phyloP scores from a whole-genome alignment of 1,284 basidiomycete genomes.

The Cystobasidium slooffiae region DNA sequence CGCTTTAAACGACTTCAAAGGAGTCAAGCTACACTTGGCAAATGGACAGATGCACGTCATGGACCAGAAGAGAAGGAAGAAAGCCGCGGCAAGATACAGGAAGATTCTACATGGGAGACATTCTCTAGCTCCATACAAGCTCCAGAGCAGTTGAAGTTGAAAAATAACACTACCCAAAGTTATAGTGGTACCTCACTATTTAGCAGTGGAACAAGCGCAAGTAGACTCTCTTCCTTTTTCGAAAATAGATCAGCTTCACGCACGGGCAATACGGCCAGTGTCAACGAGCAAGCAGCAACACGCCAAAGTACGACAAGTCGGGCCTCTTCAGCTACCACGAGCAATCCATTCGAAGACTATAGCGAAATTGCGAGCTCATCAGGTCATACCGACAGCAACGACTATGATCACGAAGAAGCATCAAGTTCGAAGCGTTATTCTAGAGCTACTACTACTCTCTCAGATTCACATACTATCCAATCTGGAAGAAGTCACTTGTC shows the following conservation, averaged over 20 bases:
- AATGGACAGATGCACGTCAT: constrained; percentile 6
- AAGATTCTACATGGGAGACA: constrained; percentile 1
- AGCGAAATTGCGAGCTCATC: constrained; percentile 5
- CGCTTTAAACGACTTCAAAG: neutral
- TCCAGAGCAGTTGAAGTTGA: neutral
- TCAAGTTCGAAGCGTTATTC: neutral
- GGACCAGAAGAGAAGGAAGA: neutral
- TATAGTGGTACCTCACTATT: constrained; percentile 1
- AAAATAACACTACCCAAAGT: neutral
- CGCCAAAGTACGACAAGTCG: neutral
- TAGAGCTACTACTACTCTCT: neutral
- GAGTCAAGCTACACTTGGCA: constrained; percentile 4
- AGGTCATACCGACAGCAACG: neutral
- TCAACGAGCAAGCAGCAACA: neutral
- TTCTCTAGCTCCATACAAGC: neutral
- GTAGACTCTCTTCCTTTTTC: constrained; percentile 6
- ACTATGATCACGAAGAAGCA: neutral
- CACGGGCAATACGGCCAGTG: neutral
- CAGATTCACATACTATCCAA: constrained; percentile 1
- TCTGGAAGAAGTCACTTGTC: constrained; percentile 6
- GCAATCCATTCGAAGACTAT: constrained; percentile 11
- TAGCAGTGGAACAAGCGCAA: neutral
- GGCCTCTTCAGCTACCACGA: neutral
- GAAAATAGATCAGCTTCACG: constrained; percentile 17
- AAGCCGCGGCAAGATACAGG: neutral